These are phyloP conservation scores for Pseudohalonectria lignicola DNA, from an alignment of 2,329 filamentous ascomycete species.

Conservation along the genomic window DNA sequence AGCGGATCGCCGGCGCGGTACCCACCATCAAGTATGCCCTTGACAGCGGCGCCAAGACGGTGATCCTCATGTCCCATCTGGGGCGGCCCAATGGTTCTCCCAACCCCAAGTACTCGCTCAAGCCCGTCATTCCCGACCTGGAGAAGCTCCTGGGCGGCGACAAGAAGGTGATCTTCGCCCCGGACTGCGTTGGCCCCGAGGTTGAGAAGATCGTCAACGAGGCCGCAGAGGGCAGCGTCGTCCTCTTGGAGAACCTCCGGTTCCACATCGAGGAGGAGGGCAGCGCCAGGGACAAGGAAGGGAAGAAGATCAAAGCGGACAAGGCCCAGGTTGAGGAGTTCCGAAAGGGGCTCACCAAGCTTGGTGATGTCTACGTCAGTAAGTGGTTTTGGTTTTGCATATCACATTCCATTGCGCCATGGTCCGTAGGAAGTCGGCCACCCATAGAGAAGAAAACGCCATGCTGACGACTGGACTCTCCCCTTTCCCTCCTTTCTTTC, in stretches of 20 bases:
- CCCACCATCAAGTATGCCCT: slow-evolving; percentile 93
- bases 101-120: slow-evolving; percentile 89
- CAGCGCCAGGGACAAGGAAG: slow-evolving; percentile 82
- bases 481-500: too few species aligned
- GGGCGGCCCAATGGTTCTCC: slow-evolving; percentile 85
- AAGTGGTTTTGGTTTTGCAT: slow-evolving; percentile 29
- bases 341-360: slow-evolving; percentile 85
- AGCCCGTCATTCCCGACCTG: slow-evolving; percentile 82
- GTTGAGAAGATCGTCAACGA: slow-evolving; percentile 83
- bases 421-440: not conserved
- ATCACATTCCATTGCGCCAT: not conserved
- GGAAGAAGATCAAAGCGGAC: slow-evolving; percentile 97
- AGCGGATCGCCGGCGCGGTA: slow-evolving; percentile 92
- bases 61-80: slow-evolving; percentile 96
- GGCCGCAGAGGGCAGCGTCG: slow-evolving; percentile 68
- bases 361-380: slow-evolving; percentile 97
- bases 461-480: not conserved
- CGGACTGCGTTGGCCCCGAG: slow-evolving; percentile 82
- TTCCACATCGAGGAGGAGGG: slow-evolving; percentile 99
- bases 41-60: slow-evolving; percentile 81
- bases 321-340: slow-evolving; percentile 87
- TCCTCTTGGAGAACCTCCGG: slow-evolving; percentile 93
- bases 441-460: not conserved
- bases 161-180: slow-evolving; percentile 78
- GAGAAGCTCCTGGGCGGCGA: slow-evolving; percentile 75